These are phyloP conservation scores for Candida boleticola DNA, from an alignment of 805 yeast genomes.

Conservation along the genomic window DNA sequence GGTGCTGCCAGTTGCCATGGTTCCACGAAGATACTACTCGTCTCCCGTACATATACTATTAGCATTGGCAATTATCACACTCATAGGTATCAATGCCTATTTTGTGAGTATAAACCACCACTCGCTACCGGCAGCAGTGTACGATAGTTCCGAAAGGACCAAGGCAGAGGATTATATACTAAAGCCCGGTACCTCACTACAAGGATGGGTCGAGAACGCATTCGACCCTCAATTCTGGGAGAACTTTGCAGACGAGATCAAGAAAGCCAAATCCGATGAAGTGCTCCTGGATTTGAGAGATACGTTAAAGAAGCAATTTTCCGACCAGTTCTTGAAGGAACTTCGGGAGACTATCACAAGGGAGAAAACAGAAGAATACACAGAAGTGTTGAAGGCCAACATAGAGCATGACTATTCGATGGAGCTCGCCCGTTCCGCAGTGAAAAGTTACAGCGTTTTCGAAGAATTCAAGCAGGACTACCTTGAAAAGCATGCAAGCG, in stretches of 20 bases:
- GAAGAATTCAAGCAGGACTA: conserved; percentile 2
- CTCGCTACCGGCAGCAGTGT: background rate
- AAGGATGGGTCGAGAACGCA: conserved; percentile 1
- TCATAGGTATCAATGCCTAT: conserved; percentile 2
- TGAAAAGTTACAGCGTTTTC: background rate
- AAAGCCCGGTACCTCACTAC: conserved; percentile 3
- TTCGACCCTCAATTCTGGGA: conserved; percentile 7
- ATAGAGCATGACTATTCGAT: background rate
- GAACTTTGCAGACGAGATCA: conserved; percentile 9
- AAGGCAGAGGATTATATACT: conserved; percentile 1
- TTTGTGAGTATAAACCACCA: conserved; percentile 1
- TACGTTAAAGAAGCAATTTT: conserved; percentile 3
- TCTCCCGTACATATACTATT: conserved; percentile 2
- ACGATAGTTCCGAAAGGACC: background rate
- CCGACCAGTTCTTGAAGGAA: background rate
- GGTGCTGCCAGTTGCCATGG: background rate
- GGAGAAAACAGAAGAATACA: background rate
- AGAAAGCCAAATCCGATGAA: conserved; percentile 8
- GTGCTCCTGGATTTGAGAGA: conserved; percentile 9
- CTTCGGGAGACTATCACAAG: background rate
- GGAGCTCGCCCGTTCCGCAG: background rate
- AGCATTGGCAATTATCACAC: background rate
- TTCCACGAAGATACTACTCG: conserved; percentile 5
- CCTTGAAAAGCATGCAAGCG: conserved; percentile 1
- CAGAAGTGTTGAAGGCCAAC: conserved; percentile 1